Percentiles rank a stretch among this genome's conserved stretches.
Conservation (phyloP, 495 filamentous ascomycete species). For the Cercophora newfieldiana region DNA sequence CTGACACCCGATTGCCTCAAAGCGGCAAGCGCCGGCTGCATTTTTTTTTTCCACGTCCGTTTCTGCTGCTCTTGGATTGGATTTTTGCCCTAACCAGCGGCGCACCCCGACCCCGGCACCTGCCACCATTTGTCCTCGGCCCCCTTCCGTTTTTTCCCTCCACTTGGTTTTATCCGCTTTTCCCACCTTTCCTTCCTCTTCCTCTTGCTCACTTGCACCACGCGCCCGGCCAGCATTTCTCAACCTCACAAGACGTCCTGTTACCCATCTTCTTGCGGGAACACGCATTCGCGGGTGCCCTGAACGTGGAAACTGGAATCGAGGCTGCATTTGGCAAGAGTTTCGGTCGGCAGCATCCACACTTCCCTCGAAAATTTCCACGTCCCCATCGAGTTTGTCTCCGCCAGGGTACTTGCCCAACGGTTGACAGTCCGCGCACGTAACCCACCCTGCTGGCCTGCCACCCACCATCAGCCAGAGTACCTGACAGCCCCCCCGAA, state of each 20-base stretch:
- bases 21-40: conserved; percentile 4
- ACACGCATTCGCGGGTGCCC: not conserved
- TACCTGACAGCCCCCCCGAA: conserved; percentile 31
- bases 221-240: conserved; percentile 11
- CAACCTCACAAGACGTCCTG: not conserved
- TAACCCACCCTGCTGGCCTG: conserved; percentile 27
- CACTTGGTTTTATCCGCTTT: conserved; percentile 31
- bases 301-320: not conserved
- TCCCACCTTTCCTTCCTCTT: conserved; percentile 19
- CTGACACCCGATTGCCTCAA: not conserved
- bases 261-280: not conserved
- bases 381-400: conserved; percentile 19
- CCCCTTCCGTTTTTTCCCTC: conserved; percentile 20
- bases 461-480: conserved; percentile 34
- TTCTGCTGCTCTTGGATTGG: not conserved
- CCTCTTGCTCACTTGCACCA: conserved; percentile 16
- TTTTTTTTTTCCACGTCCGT: conserved; percentile 15
- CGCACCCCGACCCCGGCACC: conserved; percentile 5
- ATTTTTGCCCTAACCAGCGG: conserved; percentile 17
- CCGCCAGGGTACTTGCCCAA: conserved; percentile 26
- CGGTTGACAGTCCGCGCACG: conserved; percentile 27
- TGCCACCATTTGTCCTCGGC: conserved; percentile 25
- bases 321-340: not conserved
- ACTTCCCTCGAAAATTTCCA: conserved; percentile 26
- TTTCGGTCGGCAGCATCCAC: not conserved